Evolutionary conservation across 2,329 filamentous ascomycete genomes (phyloP), one percentile per base, ranked within the genome.

Genomic region (Dryadomyces sulphureus): DNA sequence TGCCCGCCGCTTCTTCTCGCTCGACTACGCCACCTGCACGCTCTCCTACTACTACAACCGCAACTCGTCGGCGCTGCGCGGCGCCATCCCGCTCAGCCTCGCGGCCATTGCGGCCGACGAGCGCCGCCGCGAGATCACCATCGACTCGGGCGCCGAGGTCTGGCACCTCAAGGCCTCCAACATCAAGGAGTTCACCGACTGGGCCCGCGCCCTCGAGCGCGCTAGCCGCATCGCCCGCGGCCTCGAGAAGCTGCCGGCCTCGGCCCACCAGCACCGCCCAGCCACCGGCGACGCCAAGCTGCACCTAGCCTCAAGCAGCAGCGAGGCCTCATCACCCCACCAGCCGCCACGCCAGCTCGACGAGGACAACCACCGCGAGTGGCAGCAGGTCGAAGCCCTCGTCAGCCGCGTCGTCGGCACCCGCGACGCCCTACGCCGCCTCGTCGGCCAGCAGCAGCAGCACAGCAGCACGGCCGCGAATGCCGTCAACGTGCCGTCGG

Each of bases 1-100:
- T 62, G 92, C 92, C 6, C 77, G 86, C 47, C 78, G 92, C 34
- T 98, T 92, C 70, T 98, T 98, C 65, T 95, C 90, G 0, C 71
- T 98, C 46, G 92, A 98, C 61, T 96, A 89, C 59, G 88, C 84
- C 4, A 89, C 90, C 0, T 94, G 85, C 50, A 96, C 92, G 0
- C 68, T 98, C 27, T 96, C 92, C 0, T 98, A 98, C 66, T 98
- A 95, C 60, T 85, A 93, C 59, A 92, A 90, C 60, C 82, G 87
- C 40, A 90, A 93, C 58, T 94, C 90, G 5, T 93, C 90, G 6
- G 88, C 90, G 1, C 69, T 98, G 38, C 79, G 92, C 49, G 92
- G 92, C 17, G 88, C 92, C 7, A 92, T 98, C 44, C 92, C 92
- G 0, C 71, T 98, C 8, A 92, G 87, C 22, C 67, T 98, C 44